Evolutionary conservation across 768 basidiomycete species (phyloP).

Genomic region (Suillus tomentosus): DNA sequence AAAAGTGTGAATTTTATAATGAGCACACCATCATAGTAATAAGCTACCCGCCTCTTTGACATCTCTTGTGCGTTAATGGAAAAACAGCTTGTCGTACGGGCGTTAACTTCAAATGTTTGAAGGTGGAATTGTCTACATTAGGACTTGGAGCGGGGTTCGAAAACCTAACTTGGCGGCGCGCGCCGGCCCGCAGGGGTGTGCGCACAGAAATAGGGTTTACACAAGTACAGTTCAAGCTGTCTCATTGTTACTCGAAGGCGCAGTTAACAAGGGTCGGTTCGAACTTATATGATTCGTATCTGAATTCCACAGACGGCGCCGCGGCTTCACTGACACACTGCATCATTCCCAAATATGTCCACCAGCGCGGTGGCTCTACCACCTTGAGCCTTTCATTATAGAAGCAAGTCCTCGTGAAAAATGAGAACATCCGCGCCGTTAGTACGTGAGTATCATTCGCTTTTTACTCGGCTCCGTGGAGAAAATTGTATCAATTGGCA

Average conservation of each 20-base stretch:
- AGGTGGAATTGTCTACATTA: neutral
- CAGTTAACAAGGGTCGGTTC: neutral
- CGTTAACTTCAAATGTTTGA: neutral
- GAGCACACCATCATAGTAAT: slow-evolving; percentile 76
- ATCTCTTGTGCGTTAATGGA: slow-evolving; percentile 33
- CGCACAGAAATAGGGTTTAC: neutral
- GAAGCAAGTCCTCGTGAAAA: neutral
- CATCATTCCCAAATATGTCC: neutral
- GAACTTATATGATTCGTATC: neutral
- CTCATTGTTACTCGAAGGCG: neutral
- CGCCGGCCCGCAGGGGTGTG: neutral
- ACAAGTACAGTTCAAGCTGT: neutral
- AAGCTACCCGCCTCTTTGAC: slow-evolving; percentile 75
- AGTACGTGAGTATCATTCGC: neutral
- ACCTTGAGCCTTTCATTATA: neutral
- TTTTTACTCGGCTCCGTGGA: slow-evolving; percentile 1
- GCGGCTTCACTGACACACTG: neutral
- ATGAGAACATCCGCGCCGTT: neutral
- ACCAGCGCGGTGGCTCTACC: neutral
- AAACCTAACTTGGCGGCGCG: neutral
- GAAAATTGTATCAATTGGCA: neutral
- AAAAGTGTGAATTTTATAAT: neutral
- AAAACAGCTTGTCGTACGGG: too few relatives aligned
- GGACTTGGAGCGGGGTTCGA: neutral
- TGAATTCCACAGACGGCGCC: neutral